Evolutionary conservation across 208 protist genomes (phyloP), one percentile per base, ranked within the genome.

Genomic region (Trypanosoma rangeli): DNA sequence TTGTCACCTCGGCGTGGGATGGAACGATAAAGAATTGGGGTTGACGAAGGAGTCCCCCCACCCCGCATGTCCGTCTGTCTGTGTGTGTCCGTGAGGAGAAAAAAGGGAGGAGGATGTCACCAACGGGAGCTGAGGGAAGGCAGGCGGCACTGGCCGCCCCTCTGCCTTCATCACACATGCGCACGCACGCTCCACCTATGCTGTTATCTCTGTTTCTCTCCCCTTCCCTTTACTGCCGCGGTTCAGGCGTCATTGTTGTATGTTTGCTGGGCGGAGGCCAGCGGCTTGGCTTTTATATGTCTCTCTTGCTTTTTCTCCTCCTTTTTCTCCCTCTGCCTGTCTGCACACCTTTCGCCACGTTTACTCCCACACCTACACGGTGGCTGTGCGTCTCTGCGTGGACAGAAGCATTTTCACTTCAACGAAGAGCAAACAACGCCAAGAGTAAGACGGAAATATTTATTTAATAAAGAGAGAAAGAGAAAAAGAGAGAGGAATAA

Each of bases 1-100:
- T 99, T 26, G 87, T 92, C 15, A 98, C 98, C 24, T 94, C 90
- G 42, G 76, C 85, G 13, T 99, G 98, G 97, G 97, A 99, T 73
- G 92, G 90, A 20, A 81, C 82, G 28, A 94, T 99, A 37, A 94
- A 96, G 64, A 90, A 87, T 64, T 99, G 91, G 92, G 82, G 79
- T 44, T 98, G 75, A 78, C 15, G 24, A 20, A 18, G 24, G 16
- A 42, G 46, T 58, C 35, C 22, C 44, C 31, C 15, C 13, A 10
- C n/a, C 26, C 29, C 24, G 16, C 49, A 33, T 42, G 16, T 48
- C 18, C 55, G 28, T 55, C 52, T 61, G 26, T 39, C 48, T 66
- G 73, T 49, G 18, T 58, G 18, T 48, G 46, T 50, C 7, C 10
- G 46, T 50, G n/a, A 54, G 16, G 63, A 56, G 35, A 42, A 39